phyloP scores from a whole-genome alignment of 257 asterid genomes.

The Lithospermum erythrorhizon region DNA sequence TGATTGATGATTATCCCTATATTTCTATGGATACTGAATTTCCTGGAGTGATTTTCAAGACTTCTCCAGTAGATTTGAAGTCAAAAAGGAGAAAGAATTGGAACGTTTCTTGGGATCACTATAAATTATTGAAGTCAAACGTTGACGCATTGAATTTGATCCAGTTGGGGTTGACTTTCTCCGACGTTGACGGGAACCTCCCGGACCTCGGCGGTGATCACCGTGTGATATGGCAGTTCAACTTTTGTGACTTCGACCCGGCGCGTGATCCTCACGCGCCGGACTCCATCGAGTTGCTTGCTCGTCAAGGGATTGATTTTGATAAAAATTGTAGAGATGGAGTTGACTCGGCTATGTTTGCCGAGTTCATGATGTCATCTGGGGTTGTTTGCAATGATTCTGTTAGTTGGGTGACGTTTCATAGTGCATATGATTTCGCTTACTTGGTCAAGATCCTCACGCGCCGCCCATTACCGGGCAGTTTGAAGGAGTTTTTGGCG shows the following conservation, averaged over 20 bases:
- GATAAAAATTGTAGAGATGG: conserved; percentile 34
- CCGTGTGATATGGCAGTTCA: conserved; percentile 68
- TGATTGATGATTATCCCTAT: conserved; percentile 39
- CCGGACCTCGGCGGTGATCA: conserved; percentile 42
- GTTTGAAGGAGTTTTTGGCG: conserved; percentile 32
- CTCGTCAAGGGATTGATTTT: conserved; percentile 44
- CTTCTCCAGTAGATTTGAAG: conserved; percentile 2
- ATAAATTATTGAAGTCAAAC: conserved; percentile 50
- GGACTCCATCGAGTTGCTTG: conserved; percentile 47
- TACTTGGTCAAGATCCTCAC: conserved; percentile 53
- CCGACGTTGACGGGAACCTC: conserved; percentile 53
- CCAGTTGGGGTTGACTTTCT: conserved; percentile 65
- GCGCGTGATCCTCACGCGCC: conserved; percentile 56
- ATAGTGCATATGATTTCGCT: conserved; percentile 71
- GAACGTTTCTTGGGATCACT: conserved; percentile 33
- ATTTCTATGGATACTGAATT: conserved; percentile 74
- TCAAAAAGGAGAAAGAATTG: conserved; percentile 6
- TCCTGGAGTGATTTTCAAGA: conserved; percentile 64
- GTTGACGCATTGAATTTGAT: conserved; percentile 58
- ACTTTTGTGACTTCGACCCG: conserved; percentile 59
- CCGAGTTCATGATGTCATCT: conserved; percentile 50
- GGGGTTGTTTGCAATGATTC: conserved; percentile 47
- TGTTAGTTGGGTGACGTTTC: conserved; percentile 66
- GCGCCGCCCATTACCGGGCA: conserved; percentile 42
- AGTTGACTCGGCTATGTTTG: conserved; percentile 42